Base-by-base conservation (phyloP, 2,329 filamentous ascomycete species). In the Hypoxylon sp. region DNA sequence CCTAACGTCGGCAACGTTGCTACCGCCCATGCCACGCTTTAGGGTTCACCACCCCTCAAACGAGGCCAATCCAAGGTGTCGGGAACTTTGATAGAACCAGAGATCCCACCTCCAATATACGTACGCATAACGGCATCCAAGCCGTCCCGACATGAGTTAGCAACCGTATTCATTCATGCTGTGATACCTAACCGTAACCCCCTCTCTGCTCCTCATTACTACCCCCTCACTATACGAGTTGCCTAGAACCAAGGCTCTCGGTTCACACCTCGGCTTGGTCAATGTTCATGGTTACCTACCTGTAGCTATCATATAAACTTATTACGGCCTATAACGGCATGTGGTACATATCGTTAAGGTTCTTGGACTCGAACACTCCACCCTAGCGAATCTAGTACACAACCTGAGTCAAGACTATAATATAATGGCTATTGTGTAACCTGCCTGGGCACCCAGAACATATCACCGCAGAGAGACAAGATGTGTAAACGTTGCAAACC, bases 41-140 rank as follows among this genome's bases (percentile, higher is more conserved):
- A 60, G 28, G 52, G 32, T 66, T 60, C 25, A 6, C 28, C 30
- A 28, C 9, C 43, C 55, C 5, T 49, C 32, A 14, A 58, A 58
- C 41, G 58, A 59, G 36, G 60, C 52, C 32, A 49, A 43, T 50
- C 30, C 25, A 66, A 62, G 53, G 58, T 62, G 59, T 58, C 48
- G 53, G 52, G 38, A 11, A 43, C 17, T 2, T 32, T 53, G 38
- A 38, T 30, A 57, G 45, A 45, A 49, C 34, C 50, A 17, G 23
- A 6, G 25, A 25, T n/a, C n/a, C 23, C 38, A 32, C 30, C 32
- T 45, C 49, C n/a, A 3, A 3, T 25, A 25, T 25, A 25, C 25
- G 25, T 53, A 41, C 30, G 21, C 19, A 62, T 21, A 23, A 21
- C 30, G 30, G 30, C 50, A 30, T 48, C 41, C 45, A 21, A 38